These are phyloP conservation scores for Talaromyces stipitatus DNA, from an alignment of 495 filamentous ascomycete genomes.

Conservation along the genomic window DNA sequence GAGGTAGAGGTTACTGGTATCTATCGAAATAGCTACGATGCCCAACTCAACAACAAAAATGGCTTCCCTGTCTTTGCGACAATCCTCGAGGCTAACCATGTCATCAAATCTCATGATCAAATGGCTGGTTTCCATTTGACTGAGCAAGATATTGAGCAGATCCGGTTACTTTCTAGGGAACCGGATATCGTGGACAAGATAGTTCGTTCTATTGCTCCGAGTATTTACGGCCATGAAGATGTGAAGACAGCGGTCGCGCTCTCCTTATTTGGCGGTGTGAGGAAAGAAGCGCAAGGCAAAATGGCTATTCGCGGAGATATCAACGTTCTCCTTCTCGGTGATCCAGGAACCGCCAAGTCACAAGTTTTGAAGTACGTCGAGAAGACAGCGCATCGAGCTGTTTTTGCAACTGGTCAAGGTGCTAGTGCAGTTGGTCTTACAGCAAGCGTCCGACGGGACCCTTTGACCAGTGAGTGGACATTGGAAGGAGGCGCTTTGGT, in stretches of 20 bases:
- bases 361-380: constrained; percentile 98
- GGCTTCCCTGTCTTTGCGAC: constrained; percentile 99
- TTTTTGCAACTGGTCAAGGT: constrained; percentile 97
- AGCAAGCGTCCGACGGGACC: constrained; percentile 91
- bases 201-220: constrained; percentile 87
- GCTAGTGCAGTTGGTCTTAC: constrained; percentile 97
- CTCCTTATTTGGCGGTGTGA: constrained; percentile 91
- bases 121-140: constrained; percentile 94
- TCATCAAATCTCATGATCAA: constrained; percentile 95
- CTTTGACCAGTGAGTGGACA: constrained; percentile 95
- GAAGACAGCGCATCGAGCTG: constrained; percentile 93
- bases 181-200: constrained; percentile 93
- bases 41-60: constrained; percentile 96
- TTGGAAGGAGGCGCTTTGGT: constrained; percentile 95
- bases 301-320: constrained; percentile 95
- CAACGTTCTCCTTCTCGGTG: constrained; percentile 94
- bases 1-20: constrained; percentile 96
- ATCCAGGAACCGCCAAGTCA: constrained; percentile 97
- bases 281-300: constrained; percentile 79
- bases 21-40: constrained; percentile 98
- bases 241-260: constrained; percentile 97
- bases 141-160: constrained; percentile 90
- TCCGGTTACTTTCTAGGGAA: constrained; percentile 78
- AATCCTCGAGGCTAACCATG: constrained; percentile 93
- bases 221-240: constrained; percentile 94